Evolutionary conservation across 225 moss, liverwort and hornwort genomes (phyloP).

Genomic region (Bryum argenteum): DNA sequence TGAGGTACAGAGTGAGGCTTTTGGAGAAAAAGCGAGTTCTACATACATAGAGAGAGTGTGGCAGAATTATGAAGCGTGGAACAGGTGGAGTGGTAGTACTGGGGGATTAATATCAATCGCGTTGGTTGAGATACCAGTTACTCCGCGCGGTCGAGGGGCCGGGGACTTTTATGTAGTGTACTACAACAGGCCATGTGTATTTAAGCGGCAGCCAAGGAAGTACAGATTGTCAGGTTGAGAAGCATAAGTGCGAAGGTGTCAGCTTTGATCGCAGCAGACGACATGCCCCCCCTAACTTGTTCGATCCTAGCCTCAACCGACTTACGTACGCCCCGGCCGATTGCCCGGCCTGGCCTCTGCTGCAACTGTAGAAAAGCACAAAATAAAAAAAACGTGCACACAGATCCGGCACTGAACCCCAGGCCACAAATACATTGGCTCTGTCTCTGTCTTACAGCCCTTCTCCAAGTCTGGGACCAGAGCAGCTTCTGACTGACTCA

Average conservation of each 20-base stretch:
- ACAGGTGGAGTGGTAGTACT: neutral
- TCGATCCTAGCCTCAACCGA: neutral
- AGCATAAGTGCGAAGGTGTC: slow-evolving; percentile 28
- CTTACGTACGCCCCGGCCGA: neutral
- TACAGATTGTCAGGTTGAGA: slow-evolving; percentile 8
- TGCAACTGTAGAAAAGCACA: neutral
- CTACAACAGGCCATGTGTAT: neutral
- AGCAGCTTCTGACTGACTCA: too few relatives aligned
- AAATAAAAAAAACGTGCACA: slow-evolving; percentile 7
- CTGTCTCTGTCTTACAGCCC: too few relatives aligned
- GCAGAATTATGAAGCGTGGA: neutral
- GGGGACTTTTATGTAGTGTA: neutral
- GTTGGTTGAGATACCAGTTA: slow-evolving; percentile 27
- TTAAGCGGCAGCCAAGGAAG: neutral
- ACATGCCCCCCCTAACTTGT: neutral
- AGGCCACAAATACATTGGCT: neutral
- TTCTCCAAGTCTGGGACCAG: too few relatives aligned
- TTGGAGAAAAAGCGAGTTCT: too few relatives aligned
- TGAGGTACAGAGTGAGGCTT: too few relatives aligned
- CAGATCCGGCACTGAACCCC: neutral
- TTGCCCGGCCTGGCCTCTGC: too few relatives aligned
- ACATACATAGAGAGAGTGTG: too few relatives aligned
- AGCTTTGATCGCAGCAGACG: neutral
- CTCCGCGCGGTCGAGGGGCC: slow-evolving; percentile 4
- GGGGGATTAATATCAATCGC: neutral